Conservation (phyloP, 1,284 basidiomycete genomes). For the Flammula alnicola region DNA sequence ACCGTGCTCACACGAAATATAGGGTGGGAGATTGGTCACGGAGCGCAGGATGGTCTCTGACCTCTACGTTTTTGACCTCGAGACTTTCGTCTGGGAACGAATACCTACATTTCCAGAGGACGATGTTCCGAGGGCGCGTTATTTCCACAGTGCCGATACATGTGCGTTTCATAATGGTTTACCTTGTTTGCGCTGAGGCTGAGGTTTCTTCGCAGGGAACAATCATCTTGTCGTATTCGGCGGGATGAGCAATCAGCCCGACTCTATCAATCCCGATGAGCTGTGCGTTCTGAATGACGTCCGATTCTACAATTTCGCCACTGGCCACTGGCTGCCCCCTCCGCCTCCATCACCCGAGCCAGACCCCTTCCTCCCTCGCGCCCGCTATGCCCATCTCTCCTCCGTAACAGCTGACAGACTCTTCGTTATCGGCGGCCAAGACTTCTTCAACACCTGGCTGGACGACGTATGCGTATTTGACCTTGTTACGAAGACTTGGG, state of each 20-base stretch:
- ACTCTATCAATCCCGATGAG: constrained; percentile 70
- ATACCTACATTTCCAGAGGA: constrained; percentile 67
- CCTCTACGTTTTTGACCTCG: constrained; percentile 85
- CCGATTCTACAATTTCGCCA: constrained; percentile 79
- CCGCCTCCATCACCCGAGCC: constrained; percentile 37
- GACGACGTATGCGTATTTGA: constrained; percentile 92
- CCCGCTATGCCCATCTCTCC: constrained; percentile 91
- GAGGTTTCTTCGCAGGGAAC: constrained; percentile 59
- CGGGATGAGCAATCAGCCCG: constrained; percentile 84
- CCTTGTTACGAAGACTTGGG: constrained; percentile 73
- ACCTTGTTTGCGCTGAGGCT: neutral
- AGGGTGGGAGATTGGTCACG: constrained; percentile 87
- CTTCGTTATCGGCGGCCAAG: constrained; percentile 95
- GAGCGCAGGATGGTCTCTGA: constrained; percentile 88
- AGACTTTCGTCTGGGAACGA: constrained; percentile 78
- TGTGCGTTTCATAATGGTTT: constrained; percentile 54
- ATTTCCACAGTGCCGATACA: constrained; percentile 90
- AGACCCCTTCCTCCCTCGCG: constrained; percentile 63
- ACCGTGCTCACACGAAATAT: constrained; percentile 12
- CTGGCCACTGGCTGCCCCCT: constrained; percentile 70
- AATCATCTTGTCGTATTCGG: constrained; percentile 90
- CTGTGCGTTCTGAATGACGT: constrained; percentile 86
- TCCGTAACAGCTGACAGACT: constrained; percentile 82
- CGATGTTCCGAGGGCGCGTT: constrained; percentile 76
- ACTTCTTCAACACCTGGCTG: constrained; percentile 89